These are phyloP conservation scores for Schizosaccharomyces osmophilus DNA, from an alignment of 805 yeast species.

Conservation along the genomic window DNA sequence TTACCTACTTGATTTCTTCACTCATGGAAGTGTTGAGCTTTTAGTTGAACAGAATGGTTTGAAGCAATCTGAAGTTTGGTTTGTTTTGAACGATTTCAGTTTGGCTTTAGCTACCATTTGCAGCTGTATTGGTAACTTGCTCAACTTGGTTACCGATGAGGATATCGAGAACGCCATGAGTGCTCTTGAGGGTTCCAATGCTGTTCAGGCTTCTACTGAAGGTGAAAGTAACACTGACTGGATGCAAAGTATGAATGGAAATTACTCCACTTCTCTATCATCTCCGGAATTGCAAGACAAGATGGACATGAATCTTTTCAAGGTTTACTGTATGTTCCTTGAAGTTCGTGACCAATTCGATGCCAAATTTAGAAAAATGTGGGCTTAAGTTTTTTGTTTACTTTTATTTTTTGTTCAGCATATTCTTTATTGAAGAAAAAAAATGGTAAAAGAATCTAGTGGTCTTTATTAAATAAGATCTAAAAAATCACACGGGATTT, in stretches of 20 bases:
- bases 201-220: conserved; percentile 1
- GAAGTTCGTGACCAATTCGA: background rate
- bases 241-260: background rate
- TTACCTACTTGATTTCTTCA: background rate
- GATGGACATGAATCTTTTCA: background rate
- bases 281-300: background rate
- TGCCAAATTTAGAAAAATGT: conserved; percentile 1
- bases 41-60: background rate
- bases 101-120: background rate
- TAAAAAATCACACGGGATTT: too few relatives aligned
- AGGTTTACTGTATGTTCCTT: background rate
- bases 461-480: too few relatives aligned
- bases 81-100: conserved; percentile 1
- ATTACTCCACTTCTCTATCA: background rate
- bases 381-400: background rate
- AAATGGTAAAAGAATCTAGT: too few relatives aligned
- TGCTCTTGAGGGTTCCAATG: background rate
- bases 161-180: background rate
- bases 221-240: background rate
- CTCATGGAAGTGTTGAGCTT: background rate
- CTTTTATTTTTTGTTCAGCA: background rate
- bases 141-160: background rate
- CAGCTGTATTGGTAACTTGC: background rate
- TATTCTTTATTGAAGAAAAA: background rate
- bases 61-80: background rate